Conservation (phyloP, 2,329 filamentous ascomycete genomes). For the Sporothrix variecibatus region DNA sequence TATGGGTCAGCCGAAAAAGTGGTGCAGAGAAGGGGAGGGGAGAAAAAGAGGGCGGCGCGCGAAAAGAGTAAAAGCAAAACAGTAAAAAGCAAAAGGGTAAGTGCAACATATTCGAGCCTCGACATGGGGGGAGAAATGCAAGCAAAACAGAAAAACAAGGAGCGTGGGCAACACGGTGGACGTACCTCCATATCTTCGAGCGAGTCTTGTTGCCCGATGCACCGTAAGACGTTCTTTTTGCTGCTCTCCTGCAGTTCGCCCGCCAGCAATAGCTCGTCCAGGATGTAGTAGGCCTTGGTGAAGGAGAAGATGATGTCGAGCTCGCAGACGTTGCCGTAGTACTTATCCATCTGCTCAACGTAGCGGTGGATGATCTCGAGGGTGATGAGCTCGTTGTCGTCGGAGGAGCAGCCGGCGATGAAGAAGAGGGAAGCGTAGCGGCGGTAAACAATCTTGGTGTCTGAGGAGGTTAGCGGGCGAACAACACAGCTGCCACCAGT, state of each 20-base stretch:
- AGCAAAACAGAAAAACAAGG: slow-evolving; percentile 23
- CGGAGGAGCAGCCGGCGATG: slow-evolving; percentile 95
- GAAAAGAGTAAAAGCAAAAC: not conserved
- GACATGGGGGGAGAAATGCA: slow-evolving; percentile 8
- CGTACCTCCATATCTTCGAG: slow-evolving; percentile 97
- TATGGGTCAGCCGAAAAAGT: slow-evolving; percentile 51
- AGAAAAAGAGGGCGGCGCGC: not conserved
- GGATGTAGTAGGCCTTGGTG: slow-evolving; percentile 98
- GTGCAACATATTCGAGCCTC: slow-evolving; percentile 9
- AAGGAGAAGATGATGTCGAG: slow-evolving; percentile 99
- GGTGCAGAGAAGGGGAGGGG: not conserved
- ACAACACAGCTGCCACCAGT: not conserved
- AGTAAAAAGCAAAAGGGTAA: not conserved
- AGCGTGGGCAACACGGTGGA: slow-evolving; percentile 48
- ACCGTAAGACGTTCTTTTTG: slow-evolving; percentile 97
- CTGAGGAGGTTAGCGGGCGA: slow-evolving; percentile 48
- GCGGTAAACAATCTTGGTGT: slow-evolving; percentile 98
- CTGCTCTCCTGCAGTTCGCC: slow-evolving; percentile 98
- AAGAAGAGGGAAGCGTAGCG: slow-evolving; percentile 99
- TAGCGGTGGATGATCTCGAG: slow-evolving; percentile 99
- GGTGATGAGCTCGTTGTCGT: slow-evolving; percentile 96
- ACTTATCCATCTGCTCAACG: slow-evolving; percentile 99
- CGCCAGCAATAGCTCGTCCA: slow-evolving; percentile 91
- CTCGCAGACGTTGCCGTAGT: slow-evolving; percentile 99
- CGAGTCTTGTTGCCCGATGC: slow-evolving; percentile 95